phyloP scores from a whole-genome alignment of 83 land plant genomes.

The Diphasiastrum complanatum region DNA sequence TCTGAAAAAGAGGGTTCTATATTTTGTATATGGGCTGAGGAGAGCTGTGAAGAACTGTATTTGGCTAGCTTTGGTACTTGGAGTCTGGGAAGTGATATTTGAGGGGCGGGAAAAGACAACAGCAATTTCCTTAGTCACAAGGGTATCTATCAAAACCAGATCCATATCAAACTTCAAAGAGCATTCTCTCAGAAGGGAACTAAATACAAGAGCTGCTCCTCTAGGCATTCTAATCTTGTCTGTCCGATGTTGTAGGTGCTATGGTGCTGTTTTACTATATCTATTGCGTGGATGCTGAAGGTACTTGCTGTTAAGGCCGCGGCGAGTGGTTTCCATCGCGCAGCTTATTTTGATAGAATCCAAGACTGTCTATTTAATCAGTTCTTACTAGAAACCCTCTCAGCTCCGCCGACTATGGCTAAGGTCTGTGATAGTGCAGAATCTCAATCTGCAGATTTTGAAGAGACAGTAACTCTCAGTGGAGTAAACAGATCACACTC shows the following conservation, averaged over 20 bases:
- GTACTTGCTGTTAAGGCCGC: neutral
- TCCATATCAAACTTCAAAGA: no score
- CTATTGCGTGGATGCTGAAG: constrained; percentile 10
- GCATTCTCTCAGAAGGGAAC: no score
- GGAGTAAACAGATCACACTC: no score
- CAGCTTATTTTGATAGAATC: constrained; percentile 15
- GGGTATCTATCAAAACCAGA: no score
- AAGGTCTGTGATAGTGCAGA: neutral
- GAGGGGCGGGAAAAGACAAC: neutral
- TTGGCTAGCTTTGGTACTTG: neutral
- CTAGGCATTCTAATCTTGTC: no score
- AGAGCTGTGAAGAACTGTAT: constrained; percentile 9
- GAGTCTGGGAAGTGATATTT: constrained; percentile 11
- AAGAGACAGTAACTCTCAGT: no score
- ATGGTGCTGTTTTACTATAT: constrained; percentile 6
- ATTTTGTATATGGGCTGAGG: constrained; percentile 10
- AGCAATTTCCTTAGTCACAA: no score
- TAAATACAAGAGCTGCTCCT: no score
- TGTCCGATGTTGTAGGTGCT: no score
- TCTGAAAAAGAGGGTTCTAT: constrained; percentile 8
- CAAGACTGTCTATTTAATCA: constrained; percentile 12
- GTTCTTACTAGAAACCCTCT: constrained; percentile 6
- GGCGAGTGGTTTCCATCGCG: constrained; percentile 9
- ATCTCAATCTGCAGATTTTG: no score
- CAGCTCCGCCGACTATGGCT: constrained; percentile 11